These are phyloP conservation scores for Chlamydomonas sp. DNA, from an alignment of 139 green algal genomes.

Conservation along the genomic window DNA sequence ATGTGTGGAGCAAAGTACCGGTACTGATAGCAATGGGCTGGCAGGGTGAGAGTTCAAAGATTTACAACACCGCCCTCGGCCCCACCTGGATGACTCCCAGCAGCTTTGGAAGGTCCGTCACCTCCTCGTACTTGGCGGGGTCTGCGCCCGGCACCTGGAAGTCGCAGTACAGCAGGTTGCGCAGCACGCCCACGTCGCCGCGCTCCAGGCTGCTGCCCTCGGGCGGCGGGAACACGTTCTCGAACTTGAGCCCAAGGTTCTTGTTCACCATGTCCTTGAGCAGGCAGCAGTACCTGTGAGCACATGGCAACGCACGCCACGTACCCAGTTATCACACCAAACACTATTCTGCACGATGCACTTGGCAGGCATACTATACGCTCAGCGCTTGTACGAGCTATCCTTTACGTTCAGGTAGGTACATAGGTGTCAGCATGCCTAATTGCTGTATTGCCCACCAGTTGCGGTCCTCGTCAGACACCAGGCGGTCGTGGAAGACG, in stretches of 20 bases:
- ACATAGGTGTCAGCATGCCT: not conserved
- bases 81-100: slow-evolving; percentile 52
- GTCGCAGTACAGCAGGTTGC: slow-evolving; percentile 57
- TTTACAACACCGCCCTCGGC: too few relatives aligned
- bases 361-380: too few relatives aligned
- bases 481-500: slow-evolving; percentile 75
- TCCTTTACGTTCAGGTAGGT: not conserved
- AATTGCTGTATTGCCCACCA: slow-evolving; percentile 60
- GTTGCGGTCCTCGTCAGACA: slow-evolving; percentile 69
- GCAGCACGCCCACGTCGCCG: slow-evolving; percentile 51
- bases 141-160: slow-evolving; percentile 56
- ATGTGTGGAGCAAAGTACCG: too few relatives aligned
- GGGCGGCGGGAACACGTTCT: slow-evolving; percentile 57
- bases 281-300: slow-evolving; percentile 35
- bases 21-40: too few relatives aligned
- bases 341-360: too few relatives aligned
- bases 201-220: slow-evolving; percentile 22
- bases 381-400: not conserved
- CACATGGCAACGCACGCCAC: too few relatives aligned
- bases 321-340: too few relatives aligned
- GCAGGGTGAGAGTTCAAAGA: too few relatives aligned
- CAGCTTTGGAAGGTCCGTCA: slow-evolving; percentile 58
- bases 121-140: slow-evolving; percentile 68
- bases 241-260: slow-evolving; percentile 59
- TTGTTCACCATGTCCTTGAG: slow-evolving; percentile 47